Percentiles rank a stretch among this genome's conserved stretches.
phyloP scores from a whole-genome alignment of 1,284 basidiomycete genomes.

The Trametes polyzona region DNA sequence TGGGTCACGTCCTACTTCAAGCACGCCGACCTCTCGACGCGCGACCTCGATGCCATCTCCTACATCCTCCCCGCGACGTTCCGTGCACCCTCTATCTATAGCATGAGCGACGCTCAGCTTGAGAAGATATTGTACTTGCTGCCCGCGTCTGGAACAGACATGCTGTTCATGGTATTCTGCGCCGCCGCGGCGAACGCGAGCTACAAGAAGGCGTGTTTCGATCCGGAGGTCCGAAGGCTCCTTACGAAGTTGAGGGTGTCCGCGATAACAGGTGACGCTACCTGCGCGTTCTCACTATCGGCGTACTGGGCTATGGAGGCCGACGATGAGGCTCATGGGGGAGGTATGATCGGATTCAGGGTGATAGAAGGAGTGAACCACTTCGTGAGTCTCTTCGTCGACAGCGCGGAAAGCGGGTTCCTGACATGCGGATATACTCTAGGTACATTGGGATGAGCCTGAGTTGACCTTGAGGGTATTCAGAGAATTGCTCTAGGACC shows the following conservation, averaged over 20 bases:
- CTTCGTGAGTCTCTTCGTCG: constrained; percentile 30
- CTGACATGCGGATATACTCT: neutral
- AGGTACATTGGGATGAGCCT: constrained; percentile 13
- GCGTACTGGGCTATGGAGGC: constrained; percentile 34
- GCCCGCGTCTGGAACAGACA: constrained; percentile 14
- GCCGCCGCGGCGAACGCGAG: constrained; percentile 11
- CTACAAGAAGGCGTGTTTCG: constrained; percentile 31
- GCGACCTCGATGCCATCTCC: constrained; percentile 25
- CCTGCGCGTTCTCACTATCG: constrained; percentile 20
- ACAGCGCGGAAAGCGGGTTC: neutral
- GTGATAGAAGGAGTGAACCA: constrained; percentile 35
- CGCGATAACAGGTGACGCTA: constrained; percentile 22
- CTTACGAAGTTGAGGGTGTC: constrained; percentile 30
- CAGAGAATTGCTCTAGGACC: neutral
- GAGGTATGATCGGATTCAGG: constrained; percentile 31
- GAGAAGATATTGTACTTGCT: constrained; percentile 1
- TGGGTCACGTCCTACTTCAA: constrained; percentile 42
- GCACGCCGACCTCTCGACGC: constrained; percentile 37
- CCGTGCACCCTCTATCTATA: constrained; percentile 28
- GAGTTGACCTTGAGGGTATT: neutral
- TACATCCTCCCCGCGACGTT: constrained; percentile 25
- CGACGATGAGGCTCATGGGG: constrained; percentile 26
- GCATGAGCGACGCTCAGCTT: constrained; percentile 21
- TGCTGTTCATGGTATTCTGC: constrained; percentile 21
- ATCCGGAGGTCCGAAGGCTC: constrained; percentile 6